phyloP scores from a whole-genome alignment of 148 eudicot species.

The Chenopodium suecicum region DNA sequence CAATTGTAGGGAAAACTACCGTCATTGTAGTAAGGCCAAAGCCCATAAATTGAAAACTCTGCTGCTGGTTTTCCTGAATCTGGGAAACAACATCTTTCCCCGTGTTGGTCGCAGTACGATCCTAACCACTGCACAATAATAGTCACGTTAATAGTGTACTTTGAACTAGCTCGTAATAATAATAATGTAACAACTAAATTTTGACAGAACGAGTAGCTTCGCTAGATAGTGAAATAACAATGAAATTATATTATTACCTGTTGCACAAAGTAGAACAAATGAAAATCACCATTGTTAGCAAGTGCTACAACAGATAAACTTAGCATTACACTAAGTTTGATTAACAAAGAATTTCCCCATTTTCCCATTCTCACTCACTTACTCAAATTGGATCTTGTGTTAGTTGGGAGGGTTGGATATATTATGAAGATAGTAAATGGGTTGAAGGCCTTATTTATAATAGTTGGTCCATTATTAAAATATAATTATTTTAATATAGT shows the following conservation, averaged over 20 bases:
- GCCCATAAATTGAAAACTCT: conserved; percentile 32
- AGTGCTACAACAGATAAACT: conserved; percentile 22
- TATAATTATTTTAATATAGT: too few species aligned
- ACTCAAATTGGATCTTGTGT: not conserved
- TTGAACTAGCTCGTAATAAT: too few species aligned
- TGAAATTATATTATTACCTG: conserved; percentile 19
- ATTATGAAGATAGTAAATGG: not conserved
- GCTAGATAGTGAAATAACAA: too few species aligned
- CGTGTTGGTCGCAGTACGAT: conserved; percentile 34
- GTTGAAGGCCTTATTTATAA: conserved; percentile 5
- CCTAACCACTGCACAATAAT: conserved; percentile 31
- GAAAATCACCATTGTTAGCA: conserved; percentile 28
- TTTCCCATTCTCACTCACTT: conserved; percentile 19
- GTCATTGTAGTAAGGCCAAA: conserved; percentile 38
- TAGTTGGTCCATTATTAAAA: not conserved
- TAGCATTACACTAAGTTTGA: conserved; percentile 15
- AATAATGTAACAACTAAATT: too few species aligned
- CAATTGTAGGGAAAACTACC: conserved; percentile 36
- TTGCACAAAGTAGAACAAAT: conserved; percentile 36
- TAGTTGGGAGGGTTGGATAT: not conserved
- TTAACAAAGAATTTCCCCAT: conserved; percentile 18
- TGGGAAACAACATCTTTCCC: conserved; percentile 30
- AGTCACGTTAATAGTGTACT: not conserved
- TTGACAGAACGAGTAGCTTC: too few species aligned
- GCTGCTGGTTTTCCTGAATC: conserved; percentile 22